phyloP scores from a whole-genome alignment of 805 yeast species.

The Starmerella stigmatis region DNA sequence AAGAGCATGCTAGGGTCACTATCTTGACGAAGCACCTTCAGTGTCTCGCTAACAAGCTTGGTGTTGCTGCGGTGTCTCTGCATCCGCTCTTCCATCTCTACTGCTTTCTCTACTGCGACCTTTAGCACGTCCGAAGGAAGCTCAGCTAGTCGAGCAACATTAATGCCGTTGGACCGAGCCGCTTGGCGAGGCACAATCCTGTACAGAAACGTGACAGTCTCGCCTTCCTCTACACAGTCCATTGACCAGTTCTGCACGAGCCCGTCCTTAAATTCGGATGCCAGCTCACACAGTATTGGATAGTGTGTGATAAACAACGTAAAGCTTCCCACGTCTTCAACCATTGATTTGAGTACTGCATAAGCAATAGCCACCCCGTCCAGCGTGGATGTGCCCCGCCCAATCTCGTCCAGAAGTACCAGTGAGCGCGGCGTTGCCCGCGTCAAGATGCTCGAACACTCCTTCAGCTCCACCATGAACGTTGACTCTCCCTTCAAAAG shows the following conservation, averaged over 20 bases:
- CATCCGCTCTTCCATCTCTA: not conserved
- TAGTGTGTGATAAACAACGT: constrained; percentile 79
- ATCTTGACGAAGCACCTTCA: not conserved
- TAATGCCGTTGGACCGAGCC: constrained; percentile 66
- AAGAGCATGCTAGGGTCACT: not conserved
- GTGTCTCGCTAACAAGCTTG: not conserved
- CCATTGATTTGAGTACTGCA: constrained; percentile 53
- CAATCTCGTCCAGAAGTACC: constrained; percentile 63
- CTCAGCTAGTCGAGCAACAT: constrained; percentile 71
- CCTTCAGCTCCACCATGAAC: constrained; percentile 66
- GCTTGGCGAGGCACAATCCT: constrained; percentile 42
- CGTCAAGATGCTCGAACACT: constrained; percentile 48
- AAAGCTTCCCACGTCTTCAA: constrained; percentile 39
- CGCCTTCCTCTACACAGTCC: constrained; percentile 44
- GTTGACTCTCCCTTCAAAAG: constrained; percentile 68
- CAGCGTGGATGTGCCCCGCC: constrained; percentile 60
- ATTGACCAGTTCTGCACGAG: constrained; percentile 55
- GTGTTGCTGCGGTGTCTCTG: not conserved
- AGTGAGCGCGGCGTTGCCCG: constrained; percentile 45
- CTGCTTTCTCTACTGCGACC: constrained; percentile 25
- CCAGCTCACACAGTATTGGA: constrained; percentile 51
- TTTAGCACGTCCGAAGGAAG: constrained; percentile 30
- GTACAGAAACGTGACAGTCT: constrained; percentile 42
- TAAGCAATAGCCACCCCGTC: constrained; percentile 81
- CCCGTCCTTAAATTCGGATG: constrained; percentile 28